Evolutionary conservation across 2,329 filamentous ascomycete species (phyloP).

Genomic region (Septoria linicola): DNA sequence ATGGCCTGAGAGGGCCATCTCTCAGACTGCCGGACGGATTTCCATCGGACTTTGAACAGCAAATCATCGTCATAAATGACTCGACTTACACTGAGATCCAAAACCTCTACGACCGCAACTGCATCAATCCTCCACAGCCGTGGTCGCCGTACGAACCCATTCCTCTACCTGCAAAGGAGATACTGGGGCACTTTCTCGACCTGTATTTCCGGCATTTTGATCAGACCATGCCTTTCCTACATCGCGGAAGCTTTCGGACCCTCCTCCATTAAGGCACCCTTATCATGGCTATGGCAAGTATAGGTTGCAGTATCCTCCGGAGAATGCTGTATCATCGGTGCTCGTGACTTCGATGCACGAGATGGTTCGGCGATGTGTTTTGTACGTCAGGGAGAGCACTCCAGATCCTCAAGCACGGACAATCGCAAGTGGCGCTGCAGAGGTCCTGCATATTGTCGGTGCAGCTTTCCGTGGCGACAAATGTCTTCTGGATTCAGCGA

Average conservation of each 20-base stretch:
- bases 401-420: neutral
- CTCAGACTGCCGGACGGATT: neutral
- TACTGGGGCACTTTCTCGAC: slow-evolving; percentile 30
- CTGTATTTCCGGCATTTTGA: slow-evolving; percentile 35
- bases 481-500: slow-evolving; percentile 1
- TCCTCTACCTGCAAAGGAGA: slow-evolving; percentile 27
- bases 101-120: slow-evolving; percentile 19
- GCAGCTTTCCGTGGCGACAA: slow-evolving; percentile 17
- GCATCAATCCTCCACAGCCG: slow-evolving; percentile 10
- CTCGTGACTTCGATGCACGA: slow-evolving; percentile 23
- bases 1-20: neutral
- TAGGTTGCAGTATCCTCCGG: slow-evolving; percentile 32
- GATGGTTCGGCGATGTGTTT: slow-evolving; percentile 19
- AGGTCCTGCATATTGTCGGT: slow-evolving; percentile 21
- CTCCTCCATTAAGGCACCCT: slow-evolving; percentile 25
- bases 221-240: slow-evolving; percentile 35
- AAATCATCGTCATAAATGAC: neutral
- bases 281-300: slow-evolving; percentile 32
- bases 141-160: slow-evolving; percentile 24
- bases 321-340: slow-evolving; percentile 2
- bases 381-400: slow-evolving; percentile 9
- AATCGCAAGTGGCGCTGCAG: slow-evolving; percentile 4
- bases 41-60: neutral
- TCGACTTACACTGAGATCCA: slow-evolving; percentile 19
- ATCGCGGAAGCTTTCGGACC: slow-evolving; percentile 26